Conservation (phyloP, 2,329 filamentous ascomycete species). For the Berkeleyomyces rouxiae region DNA sequence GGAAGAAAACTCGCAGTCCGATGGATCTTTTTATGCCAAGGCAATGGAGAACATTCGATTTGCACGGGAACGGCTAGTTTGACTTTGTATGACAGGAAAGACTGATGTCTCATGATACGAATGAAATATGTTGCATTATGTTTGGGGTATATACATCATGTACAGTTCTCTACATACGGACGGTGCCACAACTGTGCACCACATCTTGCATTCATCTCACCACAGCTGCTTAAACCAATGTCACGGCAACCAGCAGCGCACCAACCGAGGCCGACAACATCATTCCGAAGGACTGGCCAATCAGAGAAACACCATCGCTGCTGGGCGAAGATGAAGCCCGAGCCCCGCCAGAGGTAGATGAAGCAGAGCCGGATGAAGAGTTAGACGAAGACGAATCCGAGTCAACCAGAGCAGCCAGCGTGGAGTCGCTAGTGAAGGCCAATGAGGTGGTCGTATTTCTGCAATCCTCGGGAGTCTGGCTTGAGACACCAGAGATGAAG, state of each 20-base stretch:
- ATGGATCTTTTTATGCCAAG: not conserved
- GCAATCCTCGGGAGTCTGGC: slow-evolving; percentile 21
- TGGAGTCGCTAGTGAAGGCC: slow-evolving; percentile 20
- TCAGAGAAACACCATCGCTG: not conserved
- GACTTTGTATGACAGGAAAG: too few species aligned
- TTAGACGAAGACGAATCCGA: not conserved
- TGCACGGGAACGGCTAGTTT: not conserved
- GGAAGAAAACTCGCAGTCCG: not conserved
- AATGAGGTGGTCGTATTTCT: slow-evolving; percentile 23
- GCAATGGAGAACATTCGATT: not conserved
- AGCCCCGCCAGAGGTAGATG: not conserved
- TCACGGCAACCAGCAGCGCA: not conserved
- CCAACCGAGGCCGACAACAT: not conserved
- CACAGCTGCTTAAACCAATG: not conserved
- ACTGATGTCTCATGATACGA: too few species aligned
- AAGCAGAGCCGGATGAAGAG: not conserved
- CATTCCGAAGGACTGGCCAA: not conserved
- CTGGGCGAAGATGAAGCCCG: not conserved
- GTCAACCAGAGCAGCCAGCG: not conserved
- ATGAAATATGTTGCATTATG: not conserved
- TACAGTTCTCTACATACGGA: not conserved
- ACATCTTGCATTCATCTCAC: not conserved
- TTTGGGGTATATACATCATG: not conserved
- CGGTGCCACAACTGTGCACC: not conserved
- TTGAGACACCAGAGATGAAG: slow-evolving; percentile 32